These are phyloP conservation scores for Chaetomiaceae sp. DNA, from an alignment of 2,329 filamentous ascomycete genomes.

Conservation along the genomic window DNA sequence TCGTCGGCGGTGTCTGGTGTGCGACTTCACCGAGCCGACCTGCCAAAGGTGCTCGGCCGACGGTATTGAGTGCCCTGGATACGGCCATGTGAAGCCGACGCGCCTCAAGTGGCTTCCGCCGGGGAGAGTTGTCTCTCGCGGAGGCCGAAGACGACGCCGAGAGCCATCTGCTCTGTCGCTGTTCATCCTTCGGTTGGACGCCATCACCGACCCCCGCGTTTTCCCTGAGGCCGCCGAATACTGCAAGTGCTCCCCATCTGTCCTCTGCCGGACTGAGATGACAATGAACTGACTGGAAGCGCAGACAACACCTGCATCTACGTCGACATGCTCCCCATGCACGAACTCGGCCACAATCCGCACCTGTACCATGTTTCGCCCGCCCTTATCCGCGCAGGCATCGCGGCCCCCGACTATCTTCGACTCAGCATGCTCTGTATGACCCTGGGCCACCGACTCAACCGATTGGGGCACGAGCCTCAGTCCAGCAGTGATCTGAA, in stretches of 20 bases:
- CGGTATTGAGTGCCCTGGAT: slow-evolving; percentile 4
- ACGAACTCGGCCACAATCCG: slow-evolving; percentile 4
- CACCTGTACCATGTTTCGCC: not conserved
- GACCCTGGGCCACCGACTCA: slow-evolving; percentile 30
- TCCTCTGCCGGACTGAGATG: too few species aligned
- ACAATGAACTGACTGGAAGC: not conserved
- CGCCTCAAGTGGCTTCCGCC: slow-evolving; percentile 5
- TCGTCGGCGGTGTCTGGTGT: slow-evolving; percentile 5
- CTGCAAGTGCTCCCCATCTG: not conserved
- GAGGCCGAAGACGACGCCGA: not conserved
- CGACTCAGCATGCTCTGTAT: slow-evolving; percentile 8
- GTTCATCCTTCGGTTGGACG: not conserved
- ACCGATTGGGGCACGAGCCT: slow-evolving; percentile 18
- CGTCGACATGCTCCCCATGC: slow-evolving; percentile 1
- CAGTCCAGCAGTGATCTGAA: slow-evolving; percentile 19
- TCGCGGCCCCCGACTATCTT: not conserved
- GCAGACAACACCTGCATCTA: slow-evolving; percentile 6
- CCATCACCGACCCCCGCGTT: not conserved
- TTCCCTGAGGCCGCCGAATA: slow-evolving; percentile 2
- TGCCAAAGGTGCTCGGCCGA: slow-evolving; percentile 3
- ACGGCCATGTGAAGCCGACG: slow-evolving; percentile 5
- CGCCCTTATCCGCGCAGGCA: not conserved
- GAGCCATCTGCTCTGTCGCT: not conserved
- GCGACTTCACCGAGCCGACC: slow-evolving; percentile 1
- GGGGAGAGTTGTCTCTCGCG: not conserved